Evolutionary conservation across 1,139 yeast genomes (phyloP), one percentile per base, ranked within the genome.

Genomic region (Scheffersomyces quercinus): DNA sequence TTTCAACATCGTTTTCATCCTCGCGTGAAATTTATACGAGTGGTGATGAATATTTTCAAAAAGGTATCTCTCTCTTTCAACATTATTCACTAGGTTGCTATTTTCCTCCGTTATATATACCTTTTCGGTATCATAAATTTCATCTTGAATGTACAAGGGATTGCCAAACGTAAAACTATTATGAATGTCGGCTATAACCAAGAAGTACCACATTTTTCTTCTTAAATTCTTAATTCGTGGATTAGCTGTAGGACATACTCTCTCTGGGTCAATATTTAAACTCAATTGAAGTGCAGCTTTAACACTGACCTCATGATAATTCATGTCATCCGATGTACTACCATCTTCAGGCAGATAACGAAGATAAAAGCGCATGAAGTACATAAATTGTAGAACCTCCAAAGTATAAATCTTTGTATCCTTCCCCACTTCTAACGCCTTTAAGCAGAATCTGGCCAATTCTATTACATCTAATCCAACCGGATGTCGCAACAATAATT

Each of bases 391-490:
- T 7, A 55, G 46, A 5, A 47, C 53, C 3, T 40, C 38, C 7
- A 55, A 35, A 3, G 45, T 38, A n/a, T 44, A 28, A 11, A 38
- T 47, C 7, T 36, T 29, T 10, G 36, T 40, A 1, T 40, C 40
- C 5, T 20, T 38, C 10, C 14, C 28, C 11, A 30, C 29, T 9
- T 16, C 34, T 33, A 41, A 45, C 3, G 34, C n/a, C 5, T 58
- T 52, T 11, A 77, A 48, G 11, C 70, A 59, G 3, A 52, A 38
- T 12, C 66, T 53, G 0, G 73, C 67, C 8, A 65, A 40, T 3
- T 53, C 54, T 5, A 73, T 55, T 29, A 58, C 59, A 14, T 58
- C 59, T 2, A 70, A 55, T 29, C 59, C 58, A 5, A 77, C 62
- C 2, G 76, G 75, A 43, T 61, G 46, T 9, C 52, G 44, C 38